phyloP scores from a whole-genome alignment of 345 rosid species.

The Hypericum androsaemum region DNA sequence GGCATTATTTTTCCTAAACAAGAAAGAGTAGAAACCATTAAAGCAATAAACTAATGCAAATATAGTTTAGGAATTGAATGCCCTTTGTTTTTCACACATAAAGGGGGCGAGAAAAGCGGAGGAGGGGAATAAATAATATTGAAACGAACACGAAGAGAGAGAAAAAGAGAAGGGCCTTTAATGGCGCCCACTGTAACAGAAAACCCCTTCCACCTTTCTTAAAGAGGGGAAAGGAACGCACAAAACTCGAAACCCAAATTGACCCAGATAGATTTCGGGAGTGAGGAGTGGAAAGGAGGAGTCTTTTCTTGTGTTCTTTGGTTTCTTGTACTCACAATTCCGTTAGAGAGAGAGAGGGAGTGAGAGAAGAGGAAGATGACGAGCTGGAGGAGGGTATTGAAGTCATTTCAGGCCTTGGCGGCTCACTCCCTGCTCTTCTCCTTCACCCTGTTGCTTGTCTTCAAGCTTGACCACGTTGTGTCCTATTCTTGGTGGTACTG shows the following conservation, averaged over 20 bases:
- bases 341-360: too few relatives aligned
- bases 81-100: conserved; percentile 11
- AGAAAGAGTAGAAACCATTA: too few relatives aligned
- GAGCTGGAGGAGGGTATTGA: conserved; percentile 81
- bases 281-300: too few relatives aligned
- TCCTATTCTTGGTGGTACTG: conserved; percentile 74
- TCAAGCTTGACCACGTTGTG: conserved; percentile 54
- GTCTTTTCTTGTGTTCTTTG: too few relatives aligned
- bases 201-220: neutral
- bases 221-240: neutral
- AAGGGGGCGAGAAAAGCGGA: neutral
- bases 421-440: conserved; percentile 64
- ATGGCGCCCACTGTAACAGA: conserved; percentile 9
- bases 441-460: conserved; percentile 65
- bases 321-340: too few relatives aligned
- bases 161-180: neutral
- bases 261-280: too few relatives aligned
- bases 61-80: conserved; percentile 7
- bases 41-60: neutral
- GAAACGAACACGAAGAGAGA: neutral
- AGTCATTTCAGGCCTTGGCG: conserved; percentile 72
- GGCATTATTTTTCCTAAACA: too few relatives aligned
- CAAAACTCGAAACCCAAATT: too few relatives aligned
- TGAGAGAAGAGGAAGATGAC: conserved; percentile 24
- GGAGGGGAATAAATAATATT: neutral